Percentiles rank a stretch among this genome's conserved stretches.
These are phyloP conservation scores for Boechera divaricarpa DNA, from an alignment of 345 rosid genomes.

Conservation along the genomic window DNA sequence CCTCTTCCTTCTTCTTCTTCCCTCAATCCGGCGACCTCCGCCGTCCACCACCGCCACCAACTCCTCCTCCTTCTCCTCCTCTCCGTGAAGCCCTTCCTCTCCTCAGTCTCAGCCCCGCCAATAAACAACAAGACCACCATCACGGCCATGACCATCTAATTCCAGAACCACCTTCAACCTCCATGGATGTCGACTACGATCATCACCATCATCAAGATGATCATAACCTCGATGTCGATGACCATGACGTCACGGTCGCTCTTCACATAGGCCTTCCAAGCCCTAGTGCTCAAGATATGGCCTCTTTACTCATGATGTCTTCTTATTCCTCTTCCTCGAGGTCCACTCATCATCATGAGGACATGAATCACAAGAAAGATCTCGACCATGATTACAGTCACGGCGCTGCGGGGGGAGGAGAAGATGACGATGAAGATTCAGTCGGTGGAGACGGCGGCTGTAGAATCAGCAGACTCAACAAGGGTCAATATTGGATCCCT, in stretches of 20 bases:
- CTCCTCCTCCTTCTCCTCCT: conserved; percentile 84
- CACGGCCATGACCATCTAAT: conserved; percentile 10
- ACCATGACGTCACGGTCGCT: conserved; percentile 74
- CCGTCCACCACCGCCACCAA: conserved; percentile 36
- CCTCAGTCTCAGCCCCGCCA: conserved; percentile 69
- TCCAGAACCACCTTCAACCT: conserved; percentile 44
- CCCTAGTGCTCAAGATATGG: conserved; percentile 86
- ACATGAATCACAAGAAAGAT: conserved; percentile 34
- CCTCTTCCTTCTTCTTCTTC: conserved; percentile 40
- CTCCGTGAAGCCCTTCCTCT: conserved; percentile 88
- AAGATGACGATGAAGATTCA: conserved; percentile 55
- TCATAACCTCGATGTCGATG: conserved; percentile 44
- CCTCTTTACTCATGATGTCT: conserved; percentile 59
- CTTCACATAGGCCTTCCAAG: conserved; percentile 93
- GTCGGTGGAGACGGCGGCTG: conserved; percentile 57
- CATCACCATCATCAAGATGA: conserved; percentile 43
- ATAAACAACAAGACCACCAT: conserved; percentile 45
- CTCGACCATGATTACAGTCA: conserved; percentile 26
- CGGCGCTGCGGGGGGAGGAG: conserved; percentile 25
- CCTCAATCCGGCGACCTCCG: conserved; percentile 40
- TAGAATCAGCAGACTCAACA: conserved; percentile 72
- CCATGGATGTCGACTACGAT: conserved; percentile 50
- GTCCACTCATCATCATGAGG: conserved; percentile 37
- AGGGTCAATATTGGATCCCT: conserved; percentile 98
- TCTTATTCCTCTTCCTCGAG: conserved; percentile 51